Evolutionary conservation across 2,329 filamentous ascomycete species (phyloP).

Genomic region (Aureobasidium sp.): DNA sequence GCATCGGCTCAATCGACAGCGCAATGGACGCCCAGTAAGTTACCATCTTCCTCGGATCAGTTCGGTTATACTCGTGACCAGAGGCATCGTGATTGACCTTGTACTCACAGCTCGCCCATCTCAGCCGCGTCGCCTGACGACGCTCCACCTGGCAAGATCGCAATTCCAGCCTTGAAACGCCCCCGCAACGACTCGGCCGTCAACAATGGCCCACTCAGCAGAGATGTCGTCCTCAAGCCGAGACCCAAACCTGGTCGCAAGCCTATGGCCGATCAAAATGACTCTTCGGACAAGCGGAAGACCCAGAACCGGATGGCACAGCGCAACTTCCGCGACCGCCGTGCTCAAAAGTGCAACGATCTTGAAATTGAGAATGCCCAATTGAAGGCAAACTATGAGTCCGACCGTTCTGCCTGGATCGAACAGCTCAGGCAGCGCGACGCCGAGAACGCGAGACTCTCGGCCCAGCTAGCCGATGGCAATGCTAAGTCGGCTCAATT

Average conservation of each 20-base stretch:
- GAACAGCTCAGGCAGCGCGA: not conserved
- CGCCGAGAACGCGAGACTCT: not conserved
- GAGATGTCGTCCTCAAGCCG: slow-evolving; percentile 27
- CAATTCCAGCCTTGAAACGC: slow-evolving; percentile 4
- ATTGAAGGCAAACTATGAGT: slow-evolving; percentile 38
- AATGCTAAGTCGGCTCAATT: not conserved
- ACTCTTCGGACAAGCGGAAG: slow-evolving; percentile 86
- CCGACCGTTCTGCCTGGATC: not conserved
- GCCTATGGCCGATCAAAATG: slow-evolving; percentile 60
- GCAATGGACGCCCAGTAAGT: not conserved
- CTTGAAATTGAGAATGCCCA: slow-evolving; percentile 39
- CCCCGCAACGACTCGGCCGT: not conserved
- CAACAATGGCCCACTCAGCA: slow-evolving; percentile 9
- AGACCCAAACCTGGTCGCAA: slow-evolving; percentile 69
- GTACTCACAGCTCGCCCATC: not conserved
- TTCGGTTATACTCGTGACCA: too few relatives aligned
- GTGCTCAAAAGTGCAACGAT: slow-evolving; percentile 74
- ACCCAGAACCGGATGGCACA: slow-evolving; percentile 91
- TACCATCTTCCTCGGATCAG: not conserved
- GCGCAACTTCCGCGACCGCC: slow-evolving; percentile 78
- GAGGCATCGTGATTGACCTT: not conserved
- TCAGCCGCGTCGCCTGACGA: not conserved
- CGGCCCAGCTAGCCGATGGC: not conserved
- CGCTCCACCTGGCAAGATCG: slow-evolving; percentile 4
- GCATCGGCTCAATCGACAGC: not conserved